A percentile compares a stretch with the other conserved stretches of the same genome.
phyloP scores from a whole-genome alignment of 805 yeast species.

The Candida sakaeoensis region DNA sequence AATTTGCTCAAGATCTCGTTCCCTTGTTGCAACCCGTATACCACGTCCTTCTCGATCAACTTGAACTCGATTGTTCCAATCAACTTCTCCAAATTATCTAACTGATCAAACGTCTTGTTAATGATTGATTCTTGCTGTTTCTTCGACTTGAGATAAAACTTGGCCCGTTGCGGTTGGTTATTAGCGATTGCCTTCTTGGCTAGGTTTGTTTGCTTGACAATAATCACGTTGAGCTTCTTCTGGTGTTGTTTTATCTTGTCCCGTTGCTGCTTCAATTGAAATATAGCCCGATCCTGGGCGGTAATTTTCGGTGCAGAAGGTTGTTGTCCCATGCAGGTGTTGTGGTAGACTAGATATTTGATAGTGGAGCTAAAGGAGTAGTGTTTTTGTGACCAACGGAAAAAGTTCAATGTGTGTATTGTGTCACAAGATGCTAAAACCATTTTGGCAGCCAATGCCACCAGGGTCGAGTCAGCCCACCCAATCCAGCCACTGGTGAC shows the following conservation, averaged over 20 bases:
- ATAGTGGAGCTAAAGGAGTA: background rate
- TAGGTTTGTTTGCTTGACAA: slow-evolving; percentile 56
- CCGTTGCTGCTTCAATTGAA: slow-evolving; percentile 83
- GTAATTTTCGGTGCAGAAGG: slow-evolving; percentile 59
- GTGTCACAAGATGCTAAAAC: background rate
- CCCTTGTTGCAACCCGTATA: slow-evolving; percentile 78
- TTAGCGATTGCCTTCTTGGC: slow-evolving; percentile 54
- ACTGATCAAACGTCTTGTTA: slow-evolving; percentile 68
- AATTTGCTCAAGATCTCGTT: slow-evolving; percentile 69
- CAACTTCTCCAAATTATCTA: slow-evolving; percentile 74
- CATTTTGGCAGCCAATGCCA: background rate
- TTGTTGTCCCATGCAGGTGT: slow-evolving; percentile 35
- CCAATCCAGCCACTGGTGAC: too few species aligned
- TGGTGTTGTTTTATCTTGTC: slow-evolving; percentile 79
- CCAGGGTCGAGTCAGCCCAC: too few species aligned
- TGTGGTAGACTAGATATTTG: background rate
- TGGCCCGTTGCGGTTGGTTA: slow-evolving; percentile 58
- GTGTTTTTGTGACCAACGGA: slow-evolving; percentile 1
- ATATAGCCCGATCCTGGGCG: slow-evolving; percentile 78
- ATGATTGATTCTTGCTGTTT: slow-evolving; percentile 80
- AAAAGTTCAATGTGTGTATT: background rate
- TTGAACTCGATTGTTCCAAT: slow-evolving; percentile 85
- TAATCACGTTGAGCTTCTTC: slow-evolving; percentile 50
- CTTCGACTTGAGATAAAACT: slow-evolving; percentile 66
- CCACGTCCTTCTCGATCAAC: slow-evolving; percentile 78